phyloP scores from a whole-genome alignment of 2,329 filamentous ascomycete species.

The Furcasterigmium furcatum region DNA sequence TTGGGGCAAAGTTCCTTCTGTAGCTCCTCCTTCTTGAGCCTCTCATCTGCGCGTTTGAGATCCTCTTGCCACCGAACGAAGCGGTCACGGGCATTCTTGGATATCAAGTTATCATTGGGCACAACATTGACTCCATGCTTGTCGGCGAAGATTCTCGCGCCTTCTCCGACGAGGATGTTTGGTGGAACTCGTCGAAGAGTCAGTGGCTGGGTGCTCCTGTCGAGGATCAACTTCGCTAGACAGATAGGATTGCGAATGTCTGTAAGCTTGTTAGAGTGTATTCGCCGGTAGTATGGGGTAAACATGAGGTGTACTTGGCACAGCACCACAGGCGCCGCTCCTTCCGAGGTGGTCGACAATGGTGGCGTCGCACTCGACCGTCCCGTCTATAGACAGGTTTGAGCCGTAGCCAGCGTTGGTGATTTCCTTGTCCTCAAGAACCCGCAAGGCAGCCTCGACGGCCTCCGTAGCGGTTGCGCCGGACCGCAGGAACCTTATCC shows the following conservation, averaged over 20 bases:
- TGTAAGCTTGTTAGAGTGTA: conserved; percentile 29
- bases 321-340: conserved; percentile 90
- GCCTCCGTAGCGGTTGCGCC: conserved; percentile 83
- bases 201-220: conserved; percentile 72
- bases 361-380: conserved; percentile 92
- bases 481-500: conserved; percentile 75
- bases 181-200: conserved; percentile 86
- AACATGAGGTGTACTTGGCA: conserved; percentile 60
- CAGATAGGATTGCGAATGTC: conserved; percentile 92
- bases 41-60: conserved; percentile 58
- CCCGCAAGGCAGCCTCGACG: conserved; percentile 81
- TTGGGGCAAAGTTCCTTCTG: conserved; percentile 13
- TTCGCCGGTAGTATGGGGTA: too few species aligned
- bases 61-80: conserved; percentile 78
- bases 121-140: conserved; percentile 72
- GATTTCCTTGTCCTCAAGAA: conserved; percentile 90
- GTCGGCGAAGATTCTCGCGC: conserved; percentile 81
- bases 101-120: conserved; percentile 76
- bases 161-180: conserved; percentile 83
- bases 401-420: conserved; percentile 97
- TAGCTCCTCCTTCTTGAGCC: conserved; percentile 19
- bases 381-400: conserved; percentile 86
- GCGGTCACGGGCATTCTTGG: conserved; percentile 72
- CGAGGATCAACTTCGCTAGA: conserved; percentile 78
- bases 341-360: conserved; percentile 88